A percentile compares a stretch with the other conserved stretches of the same genome.
phyloP scores from a whole-genome alignment of 305 asterid genomes.

The Salvia sclarea region DNA sequence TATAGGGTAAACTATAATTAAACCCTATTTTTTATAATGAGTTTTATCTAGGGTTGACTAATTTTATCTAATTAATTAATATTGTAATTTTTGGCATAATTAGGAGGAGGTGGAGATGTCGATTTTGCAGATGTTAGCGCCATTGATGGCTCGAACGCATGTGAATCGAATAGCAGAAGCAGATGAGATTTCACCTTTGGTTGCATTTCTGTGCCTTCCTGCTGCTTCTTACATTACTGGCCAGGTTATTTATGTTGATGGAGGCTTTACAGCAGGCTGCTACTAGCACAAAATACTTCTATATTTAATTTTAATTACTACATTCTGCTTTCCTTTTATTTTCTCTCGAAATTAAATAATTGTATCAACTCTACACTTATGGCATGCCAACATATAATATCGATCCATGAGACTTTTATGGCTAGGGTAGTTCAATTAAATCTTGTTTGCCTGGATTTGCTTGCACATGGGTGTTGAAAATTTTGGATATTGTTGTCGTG shows the following conservation, averaged over 20 bases:
- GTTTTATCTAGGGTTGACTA: no score
- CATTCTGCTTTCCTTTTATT: no score
- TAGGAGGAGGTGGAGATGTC: slow-evolving; percentile 57
- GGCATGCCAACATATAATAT: neutral
- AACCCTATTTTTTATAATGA: no score
- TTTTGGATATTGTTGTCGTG: neutral
- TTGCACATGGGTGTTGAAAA: neutral
- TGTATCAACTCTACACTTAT: neutral
- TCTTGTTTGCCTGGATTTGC: neutral
- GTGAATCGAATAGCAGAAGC: slow-evolving; percentile 52
- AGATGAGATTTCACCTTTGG: slow-evolving; percentile 58
- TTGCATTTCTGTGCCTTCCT: slow-evolving; percentile 67
- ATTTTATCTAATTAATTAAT: no score
- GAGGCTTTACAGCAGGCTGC: slow-evolving; percentile 58
- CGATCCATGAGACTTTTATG: neutral
- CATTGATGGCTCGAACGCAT: slow-evolving; percentile 44
- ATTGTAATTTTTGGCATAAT: neutral
- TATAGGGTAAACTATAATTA: no score
- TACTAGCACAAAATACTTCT: neutral
- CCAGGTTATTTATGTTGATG: slow-evolving; percentile 61
- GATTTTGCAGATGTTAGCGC: slow-evolving; percentile 27
- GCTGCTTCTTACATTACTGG: slow-evolving; percentile 66
- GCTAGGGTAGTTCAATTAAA: no score
- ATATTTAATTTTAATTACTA: no score
- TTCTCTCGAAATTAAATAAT: neutral